Base-by-base conservation (phyloP, 345 rosid genomes). In the Viola odorata region DNA sequence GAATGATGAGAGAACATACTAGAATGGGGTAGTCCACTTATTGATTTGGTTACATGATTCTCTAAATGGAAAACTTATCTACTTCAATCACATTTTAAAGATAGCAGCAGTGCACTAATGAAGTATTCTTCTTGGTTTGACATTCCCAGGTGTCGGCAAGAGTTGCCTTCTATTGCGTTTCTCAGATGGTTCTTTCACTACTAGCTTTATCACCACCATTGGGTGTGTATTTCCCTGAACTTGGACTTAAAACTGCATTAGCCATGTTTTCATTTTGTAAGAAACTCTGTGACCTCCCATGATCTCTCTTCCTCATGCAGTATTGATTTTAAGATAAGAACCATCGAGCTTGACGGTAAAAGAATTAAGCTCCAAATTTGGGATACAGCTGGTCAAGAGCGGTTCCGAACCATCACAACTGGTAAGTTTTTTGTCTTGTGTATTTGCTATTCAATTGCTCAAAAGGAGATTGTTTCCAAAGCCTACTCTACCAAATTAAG, bases 301-400 rank as follows among this genome's bases (percentile, higher is more conserved):
- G 12, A n/a, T 16, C 48, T 12, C 23, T 41, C 49, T 51, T 61
- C 47, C 15, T 5, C 50, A 1, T 71, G 67, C 84, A 92, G 97
- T 5, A 92, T 92, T 69, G 97, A 92, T 70, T 92, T 92, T 65
- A 92, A 92, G 96, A 92, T 92, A 74, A 71, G 98, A 71, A 92
- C 98, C 50, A 83, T 89, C 64, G 98, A 92, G 78, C 88, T 92
- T 37, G 98, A 92, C 82, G 94, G 91, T 14, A 92, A 89, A 77
- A 73, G 94, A 68, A 89, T 92, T 78, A 92, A 92, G 77, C 77
- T 89, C 62, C 98, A 92, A 76, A 92, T 92, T 15, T 92, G 98
- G 98, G 98, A 89, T 62, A 92, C 80, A 0, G 98, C 98, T 67
- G 98, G 98, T 67, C 96, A 88, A 76, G 96, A 88, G 73, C 82